Conservation (phyloP, 2,329 filamentous ascomycete genomes). For the Colletotrichum tofieldiae region DNA sequence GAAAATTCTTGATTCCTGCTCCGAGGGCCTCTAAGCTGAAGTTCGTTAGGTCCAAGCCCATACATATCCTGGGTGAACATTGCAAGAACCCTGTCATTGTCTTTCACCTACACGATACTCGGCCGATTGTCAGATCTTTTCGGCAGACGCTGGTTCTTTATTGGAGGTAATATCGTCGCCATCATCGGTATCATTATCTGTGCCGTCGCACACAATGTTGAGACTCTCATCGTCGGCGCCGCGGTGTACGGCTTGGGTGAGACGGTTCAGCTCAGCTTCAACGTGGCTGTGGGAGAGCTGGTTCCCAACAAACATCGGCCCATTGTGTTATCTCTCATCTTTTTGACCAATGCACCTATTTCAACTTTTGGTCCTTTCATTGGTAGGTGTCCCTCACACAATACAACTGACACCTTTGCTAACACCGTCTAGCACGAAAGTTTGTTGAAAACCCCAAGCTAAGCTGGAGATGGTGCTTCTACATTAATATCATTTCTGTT, state of each 20-base stretch:
- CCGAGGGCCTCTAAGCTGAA: background rate
- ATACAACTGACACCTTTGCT: background rate
- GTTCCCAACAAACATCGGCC: conserved; percentile 61
- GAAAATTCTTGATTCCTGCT: background rate
- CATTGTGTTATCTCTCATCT: conserved; percentile 52
- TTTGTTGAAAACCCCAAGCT: conserved; percentile 54
- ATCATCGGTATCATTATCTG: conserved; percentile 56
- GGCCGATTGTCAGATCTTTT: conserved; percentile 58
- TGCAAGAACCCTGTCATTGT: conserved; percentile 53
- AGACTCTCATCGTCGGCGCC: conserved; percentile 55
- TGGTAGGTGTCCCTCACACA: conserved; percentile 42
- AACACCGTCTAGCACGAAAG: conserved; percentile 48
- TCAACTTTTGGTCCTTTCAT: conserved; percentile 55
- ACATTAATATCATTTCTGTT: conserved; percentile 58
- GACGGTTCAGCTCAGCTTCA: conserved; percentile 56
- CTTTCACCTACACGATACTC: conserved; percentile 49
- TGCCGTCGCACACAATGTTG: conserved; percentile 53
- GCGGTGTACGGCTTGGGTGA: conserved; percentile 55
- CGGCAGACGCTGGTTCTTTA: conserved; percentile 58
- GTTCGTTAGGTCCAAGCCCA: conserved; percentile 32
- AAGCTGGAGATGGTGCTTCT: conserved; percentile 59
- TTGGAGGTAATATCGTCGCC: conserved; percentile 55
- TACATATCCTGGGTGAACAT: conserved; percentile 49
- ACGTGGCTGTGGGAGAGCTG: conserved; percentile 57
- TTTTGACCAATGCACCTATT: conserved; percentile 53